These are phyloP conservation scores for Candida odintsovae DNA, from an alignment of 805 yeast species.

Conservation along the genomic window DNA sequence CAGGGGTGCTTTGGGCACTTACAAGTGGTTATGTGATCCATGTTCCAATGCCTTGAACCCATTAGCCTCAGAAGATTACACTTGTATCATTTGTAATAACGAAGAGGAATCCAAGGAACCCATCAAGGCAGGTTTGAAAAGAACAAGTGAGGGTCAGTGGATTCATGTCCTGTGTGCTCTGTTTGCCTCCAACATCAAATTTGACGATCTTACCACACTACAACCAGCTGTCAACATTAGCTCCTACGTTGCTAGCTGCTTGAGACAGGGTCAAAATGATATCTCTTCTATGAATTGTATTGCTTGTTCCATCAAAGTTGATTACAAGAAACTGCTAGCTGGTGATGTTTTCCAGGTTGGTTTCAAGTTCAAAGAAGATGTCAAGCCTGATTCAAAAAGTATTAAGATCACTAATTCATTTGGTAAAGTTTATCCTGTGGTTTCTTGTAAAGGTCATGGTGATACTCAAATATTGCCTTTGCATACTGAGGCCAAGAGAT, in stretches of 20 bases:
- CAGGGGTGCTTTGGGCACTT: conserved; percentile 13
- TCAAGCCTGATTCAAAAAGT: conserved; percentile 18
- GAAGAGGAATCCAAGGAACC: conserved; percentile 24
- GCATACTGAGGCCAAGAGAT: conserved; percentile 13
- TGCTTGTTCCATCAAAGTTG: conserved; percentile 42
- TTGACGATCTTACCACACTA: conserved; percentile 34
- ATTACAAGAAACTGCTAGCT: conserved; percentile 42
- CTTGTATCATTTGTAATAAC: conserved; percentile 55
- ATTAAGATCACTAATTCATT: conserved; percentile 16
- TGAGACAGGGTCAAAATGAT: conserved; percentile 28
- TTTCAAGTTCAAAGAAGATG: conserved; percentile 29
- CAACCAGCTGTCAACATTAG: conserved; percentile 44
- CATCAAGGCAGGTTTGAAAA: conserved; percentile 56
- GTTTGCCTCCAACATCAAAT: conserved; percentile 40
- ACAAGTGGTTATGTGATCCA: conserved; percentile 73
- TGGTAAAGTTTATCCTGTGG: conserved; percentile 40
- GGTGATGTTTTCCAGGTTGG: conserved; percentile 44
- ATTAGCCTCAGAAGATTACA: conserved; percentile 45
- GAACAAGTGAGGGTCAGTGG: conserved; percentile 70
- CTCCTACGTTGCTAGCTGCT: conserved; percentile 20
- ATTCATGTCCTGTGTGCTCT: conserved; percentile 70
- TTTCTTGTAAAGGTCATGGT: conserved; percentile 38
- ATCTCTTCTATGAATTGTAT: conserved; percentile 51
- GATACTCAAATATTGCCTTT: conserved; percentile 20
- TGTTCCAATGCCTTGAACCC: conserved; percentile 72